Conservation (phyloP, 2,329 filamentous ascomycete species). For the Cladosporium cucumerinum region DNA sequence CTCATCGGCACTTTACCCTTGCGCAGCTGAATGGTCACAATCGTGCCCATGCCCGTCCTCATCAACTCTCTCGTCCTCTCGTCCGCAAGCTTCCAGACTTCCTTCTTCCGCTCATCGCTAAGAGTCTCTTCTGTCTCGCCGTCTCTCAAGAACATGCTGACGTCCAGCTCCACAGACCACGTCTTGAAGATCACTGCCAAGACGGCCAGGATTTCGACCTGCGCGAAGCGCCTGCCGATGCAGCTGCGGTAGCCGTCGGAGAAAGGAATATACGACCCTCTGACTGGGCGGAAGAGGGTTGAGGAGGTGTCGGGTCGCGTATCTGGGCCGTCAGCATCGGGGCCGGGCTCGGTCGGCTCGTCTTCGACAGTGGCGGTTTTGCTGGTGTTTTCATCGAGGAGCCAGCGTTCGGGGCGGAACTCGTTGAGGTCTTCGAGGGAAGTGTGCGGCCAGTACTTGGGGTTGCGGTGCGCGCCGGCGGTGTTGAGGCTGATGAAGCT, state of each 20-base stretch:
- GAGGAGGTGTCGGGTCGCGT: conserved; percentile 58
- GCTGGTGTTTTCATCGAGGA: conserved; percentile 37
- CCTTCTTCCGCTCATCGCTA: conserved; percentile 48
- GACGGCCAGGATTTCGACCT: conserved; percentile 55
- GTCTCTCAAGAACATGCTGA: conserved; percentile 47
- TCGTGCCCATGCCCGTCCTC: conserved; percentile 52
- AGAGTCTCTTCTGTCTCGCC: conserved; percentile 40
- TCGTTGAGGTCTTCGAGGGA: conserved; percentile 59
- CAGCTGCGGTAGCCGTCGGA: conserved; percentile 55
- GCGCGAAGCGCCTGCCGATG: conserved; percentile 55
- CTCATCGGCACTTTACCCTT: conserved; percentile 62
- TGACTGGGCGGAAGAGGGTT: conserved; percentile 56
- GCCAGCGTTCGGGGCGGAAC: conserved; percentile 72
- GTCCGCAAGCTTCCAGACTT: conserved; percentile 61
- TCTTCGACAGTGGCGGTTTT: conserved; percentile 32
- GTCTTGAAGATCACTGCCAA: conserved; percentile 52
- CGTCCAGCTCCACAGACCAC: conserved; percentile 68
- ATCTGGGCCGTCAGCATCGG: conserved; percentile 53
- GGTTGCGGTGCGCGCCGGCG: conserved; percentile 62
- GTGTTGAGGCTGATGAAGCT: conserved; percentile 56
- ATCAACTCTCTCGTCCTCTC: conserved; percentile 53
- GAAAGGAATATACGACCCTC: conserved; percentile 56
- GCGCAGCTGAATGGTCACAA: conserved; percentile 70
- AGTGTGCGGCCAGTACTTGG: conserved; percentile 64
- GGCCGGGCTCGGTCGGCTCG: conserved; percentile 33